Percentiles rank a stretch among this genome's conserved stretches.
phyloP scores from a whole-genome alignment of 2,329 filamentous ascomycete species.

The Didymella sp. region DNA sequence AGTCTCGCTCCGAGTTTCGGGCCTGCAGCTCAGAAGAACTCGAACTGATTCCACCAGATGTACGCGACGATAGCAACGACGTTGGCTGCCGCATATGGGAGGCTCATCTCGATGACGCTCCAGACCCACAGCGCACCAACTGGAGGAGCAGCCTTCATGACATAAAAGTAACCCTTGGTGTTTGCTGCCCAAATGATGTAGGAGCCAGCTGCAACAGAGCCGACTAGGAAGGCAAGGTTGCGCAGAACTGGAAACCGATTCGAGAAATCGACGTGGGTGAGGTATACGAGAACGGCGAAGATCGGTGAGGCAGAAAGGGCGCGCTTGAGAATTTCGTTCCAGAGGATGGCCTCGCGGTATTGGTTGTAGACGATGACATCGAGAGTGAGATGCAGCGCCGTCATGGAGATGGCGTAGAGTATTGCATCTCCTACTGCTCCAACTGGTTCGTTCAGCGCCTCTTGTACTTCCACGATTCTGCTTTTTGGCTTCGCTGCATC shows the following conservation, averaged over 20 bases:
- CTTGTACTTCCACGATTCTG: conserved; percentile 44
- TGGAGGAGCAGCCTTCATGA: conserved; percentile 92
- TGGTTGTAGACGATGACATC: conserved; percentile 82
- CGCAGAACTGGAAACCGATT: conserved; percentile 54
- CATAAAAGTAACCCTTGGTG: conserved; percentile 77
- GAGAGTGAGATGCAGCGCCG: conserved; percentile 77
- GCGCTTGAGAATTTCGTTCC: conserved; percentile 62
- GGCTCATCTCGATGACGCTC: conserved; percentile 84
- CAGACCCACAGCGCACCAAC: conserved; percentile 92
- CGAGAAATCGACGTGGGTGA: conserved; percentile 52
- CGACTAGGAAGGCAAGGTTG: conserved; percentile 67
- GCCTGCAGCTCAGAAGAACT: conserved; percentile 48
- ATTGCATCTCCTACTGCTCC: conserved; percentile 57
- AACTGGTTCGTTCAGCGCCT: conserved; percentile 47
- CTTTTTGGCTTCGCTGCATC: conserved; percentile 57
- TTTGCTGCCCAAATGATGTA: conserved; percentile 86
- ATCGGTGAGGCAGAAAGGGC: conserved; percentile 56
- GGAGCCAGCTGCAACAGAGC: conserved; percentile 70
- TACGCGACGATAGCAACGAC: conserved; percentile 60
- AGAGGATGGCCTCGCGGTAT: conserved; percentile 72
- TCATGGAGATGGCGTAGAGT: conserved; percentile 64
- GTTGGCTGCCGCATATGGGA: conserved; percentile 68
- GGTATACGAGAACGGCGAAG: conserved; percentile 55
- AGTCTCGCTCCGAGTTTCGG: background rate
- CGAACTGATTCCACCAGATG: conserved; percentile 63